Evolutionary conservation across 108 stramenopile species (phyloP), one percentile per base, ranked within the genome.

Genomic region (Aurantiochytrium sp.): DNA sequence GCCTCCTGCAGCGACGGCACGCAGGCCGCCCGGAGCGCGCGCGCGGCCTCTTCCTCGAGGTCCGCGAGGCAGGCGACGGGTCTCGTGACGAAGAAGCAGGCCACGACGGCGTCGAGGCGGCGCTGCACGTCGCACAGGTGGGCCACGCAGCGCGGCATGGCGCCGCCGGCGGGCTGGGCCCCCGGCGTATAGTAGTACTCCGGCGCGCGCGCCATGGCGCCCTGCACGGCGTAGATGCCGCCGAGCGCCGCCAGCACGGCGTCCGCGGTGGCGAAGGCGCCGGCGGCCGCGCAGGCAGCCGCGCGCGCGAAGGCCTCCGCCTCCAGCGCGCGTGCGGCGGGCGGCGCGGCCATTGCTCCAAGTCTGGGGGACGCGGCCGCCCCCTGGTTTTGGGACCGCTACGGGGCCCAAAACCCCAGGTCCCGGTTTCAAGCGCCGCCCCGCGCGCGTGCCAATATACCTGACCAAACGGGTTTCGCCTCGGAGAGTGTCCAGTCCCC

Each of bases 101-200:
- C n/a, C 39, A 81, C 73, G 42, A 81, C 36, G 24, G 73, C 73
- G 45, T 81, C 73, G 27, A 81, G n/a, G 12, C 73, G 39, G 12
- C 73, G 39, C 73, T 81, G 73, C n/a, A 81, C n/a, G 27, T 81
- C 73, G 45, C 39, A 81, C 17, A 81, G n/a, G 12, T 48, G 45
- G 12, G 12, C 45, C 42, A 81, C n/a, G 45, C 73, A 48, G 0
- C 27, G 42, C 12, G 34, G 59, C 59, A 32, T 65, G 27, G 59
- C 59, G 34, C 27, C 27, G 22, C n/a, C 10, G 15, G 32, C 59
- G 19, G 27, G 32, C 59, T 10, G 15, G 15, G 8, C 8, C n/a
- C 59, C 59, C 27, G 15, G 59, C 15, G 15, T 17, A 17, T 52
- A 52, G 50, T 52, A 52, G 17, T 15, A 52, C 15, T 65, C 34